Conservation (phyloP, 768 basidiomycete species). For the Termitomyces sp. region DNA sequence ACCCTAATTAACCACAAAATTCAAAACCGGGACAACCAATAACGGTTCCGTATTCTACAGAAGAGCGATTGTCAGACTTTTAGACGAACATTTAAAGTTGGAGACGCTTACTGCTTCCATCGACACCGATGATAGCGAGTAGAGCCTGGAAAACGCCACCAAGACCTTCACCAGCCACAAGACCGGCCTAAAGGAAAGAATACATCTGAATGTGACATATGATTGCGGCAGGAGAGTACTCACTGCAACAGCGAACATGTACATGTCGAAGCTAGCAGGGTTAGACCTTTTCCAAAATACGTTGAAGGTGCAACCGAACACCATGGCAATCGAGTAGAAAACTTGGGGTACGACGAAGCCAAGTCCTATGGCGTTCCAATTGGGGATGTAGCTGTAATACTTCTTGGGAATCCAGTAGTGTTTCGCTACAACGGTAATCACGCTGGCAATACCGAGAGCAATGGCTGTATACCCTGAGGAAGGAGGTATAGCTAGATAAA, state of each 20-base stretch:
- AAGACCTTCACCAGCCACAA: slow-evolving; percentile 56
- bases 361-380: slow-evolving; percentile 52
- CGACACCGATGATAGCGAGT: slow-evolving; percentile 47
- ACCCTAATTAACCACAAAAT: slow-evolving; percentile 40
- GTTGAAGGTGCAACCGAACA: slow-evolving; percentile 41
- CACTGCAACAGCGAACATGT: slow-evolving; percentile 52
- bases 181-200: slow-evolving; percentile 29
- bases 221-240: slow-evolving; percentile 3
- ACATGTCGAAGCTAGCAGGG: slow-evolving; percentile 46
- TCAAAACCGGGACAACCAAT: slow-evolving; percentile 50
- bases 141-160: slow-evolving; percentile 57
- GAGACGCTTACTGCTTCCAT: slow-evolving; percentile 35
- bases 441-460: slow-evolving; percentile 40
- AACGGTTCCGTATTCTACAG: slow-evolving; percentile 39
- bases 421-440: slow-evolving; percentile 40
- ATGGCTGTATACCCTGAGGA: slow-evolving; percentile 58
- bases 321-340: slow-evolving; percentile 48
- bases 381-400: slow-evolving; percentile 45
- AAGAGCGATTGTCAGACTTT: not conserved
- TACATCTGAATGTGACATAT: not conserved
- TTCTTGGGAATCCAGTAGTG: slow-evolving; percentile 43
- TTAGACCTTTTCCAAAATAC: slow-evolving; percentile 42
- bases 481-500: slow-evolving; percentile 37
- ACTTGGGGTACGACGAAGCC: slow-evolving; percentile 50
- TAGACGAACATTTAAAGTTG: not conserved